These are phyloP conservation scores for Phytophthora pistaciae DNA, from an alignment of 352 stramenopile genomes.

Conservation along the genomic window DNA sequence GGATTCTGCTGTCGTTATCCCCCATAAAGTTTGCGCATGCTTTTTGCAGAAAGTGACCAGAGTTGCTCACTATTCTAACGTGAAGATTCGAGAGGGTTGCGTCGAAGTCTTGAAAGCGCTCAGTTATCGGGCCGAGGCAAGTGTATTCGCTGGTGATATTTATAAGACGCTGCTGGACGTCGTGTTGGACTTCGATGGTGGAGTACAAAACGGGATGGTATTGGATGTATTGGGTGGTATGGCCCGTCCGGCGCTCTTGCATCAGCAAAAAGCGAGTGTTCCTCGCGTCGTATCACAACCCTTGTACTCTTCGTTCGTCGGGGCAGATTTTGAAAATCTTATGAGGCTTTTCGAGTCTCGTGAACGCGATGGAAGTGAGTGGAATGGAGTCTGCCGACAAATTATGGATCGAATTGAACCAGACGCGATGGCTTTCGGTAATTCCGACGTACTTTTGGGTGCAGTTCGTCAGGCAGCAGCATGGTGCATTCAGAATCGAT, in stretches of 20 bases:
- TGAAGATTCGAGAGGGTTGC: conserved; percentile 31
- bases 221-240: conserved; percentile 20
- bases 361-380: conserved; percentile 42
- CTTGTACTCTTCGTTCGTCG: conserved; percentile 45
- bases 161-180: conserved; percentile 34
- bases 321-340: conserved; percentile 58
- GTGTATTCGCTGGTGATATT: conserved; percentile 19
- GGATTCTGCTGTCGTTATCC: conserved; percentile 20
- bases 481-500: conserved; percentile 78
- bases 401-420: conserved; percentile 21
- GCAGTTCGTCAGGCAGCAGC: conserved; percentile 60
- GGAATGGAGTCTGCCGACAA: conserved; percentile 42
- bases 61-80: conserved; percentile 20
- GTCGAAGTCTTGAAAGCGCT: conserved; percentile 36
- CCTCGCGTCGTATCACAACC: conserved; percentile 11
- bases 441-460: conserved; percentile 33
- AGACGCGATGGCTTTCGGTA: conserved; percentile 10
- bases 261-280: conserved; percentile 7
- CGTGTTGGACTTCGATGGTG: conserved; percentile 23
- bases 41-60: conserved; percentile 18
- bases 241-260: conserved; percentile 28
- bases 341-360: conserved; percentile 40
- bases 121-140: conserved; percentile 12
- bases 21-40: conserved; percentile 8
- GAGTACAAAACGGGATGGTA: conserved; percentile 20